A percentile compares a stretch with the other conserved stretches of the same genome.
phyloP scores from a whole-genome alignment of 768 basidiomycete genomes.

The Xerocomus brunneocitrinus region DNA sequence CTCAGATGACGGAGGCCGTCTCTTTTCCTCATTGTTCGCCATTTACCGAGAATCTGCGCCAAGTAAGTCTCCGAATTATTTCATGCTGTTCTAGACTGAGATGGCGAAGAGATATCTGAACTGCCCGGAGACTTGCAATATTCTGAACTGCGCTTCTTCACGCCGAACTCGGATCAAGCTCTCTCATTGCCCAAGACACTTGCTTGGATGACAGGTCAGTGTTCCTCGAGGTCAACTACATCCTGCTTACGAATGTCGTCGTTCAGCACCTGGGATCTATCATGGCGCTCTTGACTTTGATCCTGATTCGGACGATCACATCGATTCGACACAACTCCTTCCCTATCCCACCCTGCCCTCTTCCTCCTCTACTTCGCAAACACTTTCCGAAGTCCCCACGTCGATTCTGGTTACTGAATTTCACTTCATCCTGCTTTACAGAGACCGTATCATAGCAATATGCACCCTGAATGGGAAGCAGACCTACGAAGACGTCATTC shows the following conservation, averaged over 20 bases:
- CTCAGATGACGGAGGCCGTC: constrained; percentile 68
- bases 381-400: constrained; percentile 46
- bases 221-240: neutral
- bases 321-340: constrained; percentile 73
- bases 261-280: constrained; percentile 80
- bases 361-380: constrained; percentile 17
- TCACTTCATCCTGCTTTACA: constrained; percentile 85
- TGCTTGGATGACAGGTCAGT: constrained; percentile 89
- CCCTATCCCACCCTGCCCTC: constrained; percentile 58
- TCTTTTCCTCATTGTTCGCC: constrained; percentile 72
- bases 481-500: constrained; percentile 79
- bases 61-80: constrained; percentile 49
- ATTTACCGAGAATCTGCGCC: constrained; percentile 72
- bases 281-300: constrained; percentile 75
- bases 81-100: constrained; percentile 16
- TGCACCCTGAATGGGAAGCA: constrained; percentile 76
- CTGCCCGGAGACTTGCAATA: constrained; percentile 72
- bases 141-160: constrained; percentile 81
- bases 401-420: constrained; percentile 87
- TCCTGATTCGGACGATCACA: constrained; percentile 62
- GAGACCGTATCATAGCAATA: constrained; percentile 70
- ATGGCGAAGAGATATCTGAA: constrained; percentile 75
- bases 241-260: constrained; percentile 1
- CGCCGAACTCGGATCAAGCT: constrained; percentile 64
- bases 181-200: constrained; percentile 66